Evolutionary conservation across 2,329 filamentous ascomycete genomes (phyloP).

Genomic region (Colletotrichum spinosum): DNA sequence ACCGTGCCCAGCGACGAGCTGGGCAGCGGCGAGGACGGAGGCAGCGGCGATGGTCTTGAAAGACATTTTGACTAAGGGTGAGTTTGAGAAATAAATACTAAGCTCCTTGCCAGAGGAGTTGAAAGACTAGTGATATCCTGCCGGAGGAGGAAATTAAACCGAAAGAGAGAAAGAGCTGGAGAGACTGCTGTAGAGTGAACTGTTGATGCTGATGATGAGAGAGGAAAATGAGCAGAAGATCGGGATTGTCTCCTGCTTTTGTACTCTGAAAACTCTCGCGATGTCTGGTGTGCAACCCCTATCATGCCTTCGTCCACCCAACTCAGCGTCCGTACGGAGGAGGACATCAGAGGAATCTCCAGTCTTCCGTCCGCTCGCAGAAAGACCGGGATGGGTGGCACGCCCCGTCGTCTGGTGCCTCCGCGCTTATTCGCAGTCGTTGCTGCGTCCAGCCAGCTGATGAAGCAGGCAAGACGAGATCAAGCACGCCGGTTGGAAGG

Average conservation of each 20-base stretch:
- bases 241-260: conserved; percentile 27
- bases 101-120: conserved; percentile 37
- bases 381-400: conserved; percentile 4
- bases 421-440: not conserved
- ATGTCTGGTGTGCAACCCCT: conserved; percentile 7
- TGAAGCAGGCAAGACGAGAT: conserved; percentile 7
- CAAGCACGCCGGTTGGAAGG: conserved; percentile 28
- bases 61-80: conserved; percentile 43
- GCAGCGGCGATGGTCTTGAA: conserved; percentile 51
- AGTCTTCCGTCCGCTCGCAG: conserved; percentile 1
- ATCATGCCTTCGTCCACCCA: not conserved
- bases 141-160: conserved; percentile 30
- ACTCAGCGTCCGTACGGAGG: not conserved
- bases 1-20: conserved; percentile 70
- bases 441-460: not conserved
- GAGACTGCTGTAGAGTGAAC: conserved; percentile 30
- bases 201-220: conserved; percentile 31
- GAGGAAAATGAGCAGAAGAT: not conserved
- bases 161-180: conserved; percentile 32
- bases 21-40: conserved; percentile 63
- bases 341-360: conserved; percentile 15
- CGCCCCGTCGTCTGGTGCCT: conserved; percentile 19
- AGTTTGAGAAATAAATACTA: conserved; percentile 5
- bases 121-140: conserved; percentile 30
- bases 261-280: conserved; percentile 23